Evolutionary conservation across 768 basidiomycete genomes (phyloP).

Genomic region (Myochromella boudieri): DNA sequence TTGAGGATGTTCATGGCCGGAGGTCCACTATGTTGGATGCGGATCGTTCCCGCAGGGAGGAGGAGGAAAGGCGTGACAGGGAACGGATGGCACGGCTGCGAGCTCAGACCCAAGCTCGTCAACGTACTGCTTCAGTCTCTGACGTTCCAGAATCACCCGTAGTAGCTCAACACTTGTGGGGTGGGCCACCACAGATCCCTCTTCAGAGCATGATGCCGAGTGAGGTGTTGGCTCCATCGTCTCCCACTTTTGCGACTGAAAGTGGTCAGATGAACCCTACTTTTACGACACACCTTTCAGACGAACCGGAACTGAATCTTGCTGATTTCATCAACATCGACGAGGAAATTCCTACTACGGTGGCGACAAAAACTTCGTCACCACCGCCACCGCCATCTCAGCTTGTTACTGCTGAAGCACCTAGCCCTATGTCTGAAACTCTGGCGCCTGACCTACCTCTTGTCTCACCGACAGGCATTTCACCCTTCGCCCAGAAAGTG

Average conservation of each 20-base stretch:
- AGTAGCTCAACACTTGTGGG: constrained; percentile 53
- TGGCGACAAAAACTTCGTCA: constrained; percentile 23
- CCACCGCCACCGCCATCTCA: constrained; percentile 8
- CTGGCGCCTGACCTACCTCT: constrained; percentile 17
- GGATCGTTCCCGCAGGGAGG: constrained; percentile 63
- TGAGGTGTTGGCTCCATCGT: constrained; percentile 20
- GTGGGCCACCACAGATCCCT: constrained; percentile 59
- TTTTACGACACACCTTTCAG: constrained; percentile 29
- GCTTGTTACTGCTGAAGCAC: constrained; percentile 10
- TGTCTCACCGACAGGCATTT: constrained; percentile 38
- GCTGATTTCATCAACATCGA: constrained; percentile 79
- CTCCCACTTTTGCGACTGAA: constrained; percentile 28
- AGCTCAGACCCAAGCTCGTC: constrained; percentile 41
- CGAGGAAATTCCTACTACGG: constrained; percentile 49
- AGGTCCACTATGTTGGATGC: constrained; percentile 34
- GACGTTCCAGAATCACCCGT: constrained; percentile 74
- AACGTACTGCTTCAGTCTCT: constrained; percentile 58
- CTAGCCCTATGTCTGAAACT: constrained; percentile 16
- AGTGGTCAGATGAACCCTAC: constrained; percentile 4
- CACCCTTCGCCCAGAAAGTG: constrained; percentile 46
- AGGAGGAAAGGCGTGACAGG: constrained; percentile 68
- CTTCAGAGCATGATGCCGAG: constrained; percentile 38
- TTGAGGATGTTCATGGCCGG: constrained; percentile 71
- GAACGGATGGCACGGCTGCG: constrained; percentile 66
- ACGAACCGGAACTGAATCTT: constrained; percentile 68